Conservation (phyloP, 345 rosid species). For the Citrus hindsii region DNA sequence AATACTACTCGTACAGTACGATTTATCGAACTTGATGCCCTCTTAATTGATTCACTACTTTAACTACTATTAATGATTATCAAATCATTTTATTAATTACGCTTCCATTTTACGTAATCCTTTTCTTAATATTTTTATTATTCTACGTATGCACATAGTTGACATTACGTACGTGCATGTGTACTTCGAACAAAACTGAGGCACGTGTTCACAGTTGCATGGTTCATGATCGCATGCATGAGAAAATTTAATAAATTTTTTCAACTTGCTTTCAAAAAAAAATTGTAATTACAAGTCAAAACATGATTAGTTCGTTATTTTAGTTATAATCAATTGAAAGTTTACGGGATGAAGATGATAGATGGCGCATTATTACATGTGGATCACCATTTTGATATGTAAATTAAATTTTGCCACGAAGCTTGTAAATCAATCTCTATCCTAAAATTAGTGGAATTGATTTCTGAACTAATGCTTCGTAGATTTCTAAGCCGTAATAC, state of each 20-base stretch:
- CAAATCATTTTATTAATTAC: background rate
- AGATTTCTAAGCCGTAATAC: too few species aligned
- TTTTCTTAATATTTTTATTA: background rate
- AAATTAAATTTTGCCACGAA: too few species aligned
- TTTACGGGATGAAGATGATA: background rate
- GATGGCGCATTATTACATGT: constrained; percentile 1
- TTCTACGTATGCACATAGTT: background rate
- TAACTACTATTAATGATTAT: background rate
- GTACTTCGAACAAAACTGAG: constrained; percentile 22
- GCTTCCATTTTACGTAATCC: background rate
- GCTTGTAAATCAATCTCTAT: too few species aligned
- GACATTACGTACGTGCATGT: constrained; percentile 27
- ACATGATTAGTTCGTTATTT: background rate
- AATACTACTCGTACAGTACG: constrained; percentile 5
- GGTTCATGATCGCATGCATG: background rate
- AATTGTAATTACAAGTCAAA: background rate
- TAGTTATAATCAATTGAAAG: background rate
- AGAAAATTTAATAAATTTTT: background rate
- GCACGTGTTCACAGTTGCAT: constrained; percentile 20
- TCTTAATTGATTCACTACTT: background rate
- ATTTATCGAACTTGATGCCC: constrained; percentile 9
- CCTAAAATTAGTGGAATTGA: too few species aligned
- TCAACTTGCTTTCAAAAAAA: background rate
- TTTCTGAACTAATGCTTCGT: too few species aligned
- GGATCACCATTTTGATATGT: background rate